Evolutionary conservation across 148 eudicot genomes (phyloP), one percentile per base, ranked within the genome.

Genomic region (Rhododendron henanense): DNA sequence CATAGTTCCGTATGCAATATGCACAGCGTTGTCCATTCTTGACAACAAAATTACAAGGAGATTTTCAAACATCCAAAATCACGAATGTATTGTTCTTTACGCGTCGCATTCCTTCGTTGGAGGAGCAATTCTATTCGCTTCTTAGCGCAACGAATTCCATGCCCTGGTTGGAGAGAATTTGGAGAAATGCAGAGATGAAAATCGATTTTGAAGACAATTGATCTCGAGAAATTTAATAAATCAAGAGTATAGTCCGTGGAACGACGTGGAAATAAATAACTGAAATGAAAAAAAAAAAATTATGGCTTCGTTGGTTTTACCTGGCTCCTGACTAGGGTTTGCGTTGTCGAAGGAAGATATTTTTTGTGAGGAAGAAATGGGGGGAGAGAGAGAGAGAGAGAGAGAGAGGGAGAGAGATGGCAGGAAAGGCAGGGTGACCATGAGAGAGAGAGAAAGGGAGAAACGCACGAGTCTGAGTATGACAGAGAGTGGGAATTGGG

Each of bases 271-370:
- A 2, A 84, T 19, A 25, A n/a, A 47, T 3, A 16, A 69, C 14
- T 28, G 57, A 53, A 53, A 53, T 53, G 57, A 14, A 53, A 15
- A 31, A 2, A 69, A 14, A 1, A 45, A 3, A 45, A 8, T 11
- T 51, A n/a, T n/a, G 85, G 85, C 8, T 33, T 53, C 19, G 11
- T 23, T 81, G 61, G 47, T 57, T 57, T 63, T 39, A 84, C 86
- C 86, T 73, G 23, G 55, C 53, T 74, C 65, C 6, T 45, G 14
- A 25, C 79, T 84, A 84, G 86, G 86, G 81, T 84, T 75, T 84
- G 84, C 61, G 31, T 19, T 83, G 63, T 71, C 47, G 19, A 82
- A 39, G 73, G 57, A 55, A 81, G 1, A 55, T 55, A 31, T 10
- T 16, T 10, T 21, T 25, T 18, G 41, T 13, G 19, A 35, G 84